Evolutionary conservation across 768 basidiomycete species (phyloP), one percentile per base, ranked within the genome.

Genomic region (Atractiella rhizophila): DNA sequence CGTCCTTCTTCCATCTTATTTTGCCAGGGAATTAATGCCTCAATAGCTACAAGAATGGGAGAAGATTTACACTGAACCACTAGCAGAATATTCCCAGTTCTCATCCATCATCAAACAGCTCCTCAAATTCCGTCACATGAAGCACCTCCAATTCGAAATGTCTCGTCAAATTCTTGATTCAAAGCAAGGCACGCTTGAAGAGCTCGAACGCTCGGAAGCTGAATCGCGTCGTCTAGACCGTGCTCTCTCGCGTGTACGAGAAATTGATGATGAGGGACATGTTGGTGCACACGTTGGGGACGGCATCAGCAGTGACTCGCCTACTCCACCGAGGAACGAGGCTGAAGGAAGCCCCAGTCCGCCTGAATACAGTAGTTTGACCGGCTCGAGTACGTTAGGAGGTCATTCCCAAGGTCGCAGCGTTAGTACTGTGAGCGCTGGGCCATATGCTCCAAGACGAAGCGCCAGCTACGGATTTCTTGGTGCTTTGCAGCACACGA

Each of bases 81-180:
- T 96, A 36, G 80, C 88, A 51, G 86, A 94, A 56, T 96, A 96
- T 59, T 63, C 74, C 40, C 91, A 96, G 59, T 98, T 96, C 56
- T 81, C 79, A 11, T 64, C 67, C 16, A 86, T 94, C 54, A 96
- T 98, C 63, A 86, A 82, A 66, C 78, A 78, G 54, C 63, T 96
- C 26, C 71, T 98, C 35, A 72, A 73, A 0, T 98, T 86, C 61
- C 78, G 91, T 31, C 88, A 96, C 56, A 83, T 86, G 61, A 96
- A 96, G 60, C 85, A 98, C 48, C 77, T 85, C 7, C 91, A 98
- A 57, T 86, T 76, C 54, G 91, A 98, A 60, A 78, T 91, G 69
- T 88, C 91, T 4, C 79, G 88, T 58, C 86, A 94, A 39, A 50
- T 66, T 20, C 64, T 98, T 11, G 85, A 85, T 49, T 63, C 64